These are phyloP conservation scores for Phaeosphaeria sp. DNA, from an alignment of 2,329 filamentous ascomycete genomes.

Conservation along the genomic window DNA sequence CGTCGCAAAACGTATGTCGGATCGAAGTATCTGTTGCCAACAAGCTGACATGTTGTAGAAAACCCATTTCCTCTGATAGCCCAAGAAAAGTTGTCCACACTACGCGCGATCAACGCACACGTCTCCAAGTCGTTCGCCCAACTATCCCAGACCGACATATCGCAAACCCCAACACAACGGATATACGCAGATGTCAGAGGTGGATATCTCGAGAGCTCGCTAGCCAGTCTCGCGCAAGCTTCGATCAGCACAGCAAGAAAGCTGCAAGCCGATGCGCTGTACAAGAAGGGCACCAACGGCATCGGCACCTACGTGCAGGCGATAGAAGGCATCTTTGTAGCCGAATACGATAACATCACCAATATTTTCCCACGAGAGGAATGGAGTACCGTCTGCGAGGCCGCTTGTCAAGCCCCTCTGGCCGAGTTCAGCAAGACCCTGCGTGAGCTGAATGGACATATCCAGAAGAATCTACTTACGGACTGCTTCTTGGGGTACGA, in stretches of 20 bases:
- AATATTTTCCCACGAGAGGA: slow-evolving; percentile 86
- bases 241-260: slow-evolving; percentile 80
- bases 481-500: slow-evolving; percentile 97
- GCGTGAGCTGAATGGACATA: slow-evolving; percentile 86
- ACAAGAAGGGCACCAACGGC: slow-evolving; percentile 86
- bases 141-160: slow-evolving; percentile 52
- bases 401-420: slow-evolving; percentile 78
- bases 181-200: slow-evolving; percentile 88
- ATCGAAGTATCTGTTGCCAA: too few relatives aligned
- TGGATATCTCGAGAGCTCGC: slow-evolving; percentile 79
- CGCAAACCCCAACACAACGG: slow-evolving; percentile 74
- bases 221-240: slow-evolving; percentile 86
- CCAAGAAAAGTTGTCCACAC: slow-evolving; percentile 74
- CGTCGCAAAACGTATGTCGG: slow-evolving; percentile 77
- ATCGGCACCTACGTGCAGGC: slow-evolving; percentile 88
- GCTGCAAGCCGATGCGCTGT: slow-evolving; percentile 77
- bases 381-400: slow-evolving; percentile 78
- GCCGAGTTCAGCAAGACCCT: slow-evolving; percentile 85
- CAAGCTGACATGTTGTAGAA: slow-evolving; percentile 49
- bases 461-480: slow-evolving; percentile 82
- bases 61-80: slow-evolving; percentile 80
- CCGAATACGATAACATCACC: slow-evolving; percentile 91
- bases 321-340: slow-evolving; percentile 83
- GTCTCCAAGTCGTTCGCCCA: slow-evolving; percentile 67
- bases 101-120: slow-evolving; percentile 80